Conservation (phyloP, 2,329 filamentous ascomycete species). For the Beauveria bassiana region DNA sequence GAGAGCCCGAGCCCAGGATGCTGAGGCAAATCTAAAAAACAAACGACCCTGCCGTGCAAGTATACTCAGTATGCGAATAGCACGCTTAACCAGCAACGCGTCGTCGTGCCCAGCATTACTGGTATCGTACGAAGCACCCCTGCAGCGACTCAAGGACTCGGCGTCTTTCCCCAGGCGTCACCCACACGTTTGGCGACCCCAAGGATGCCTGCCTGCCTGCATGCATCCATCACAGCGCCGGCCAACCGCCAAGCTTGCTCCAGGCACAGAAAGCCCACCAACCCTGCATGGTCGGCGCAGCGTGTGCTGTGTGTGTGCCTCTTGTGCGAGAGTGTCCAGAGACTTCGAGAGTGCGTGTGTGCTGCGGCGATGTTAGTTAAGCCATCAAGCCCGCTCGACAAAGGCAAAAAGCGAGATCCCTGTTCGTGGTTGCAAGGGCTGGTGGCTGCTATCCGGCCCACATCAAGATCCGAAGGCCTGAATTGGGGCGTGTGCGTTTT, state of each 20-base stretch:
- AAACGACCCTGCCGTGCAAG: neutral
- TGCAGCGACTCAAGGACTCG: conserved; percentile 12
- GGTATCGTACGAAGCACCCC: neutral
- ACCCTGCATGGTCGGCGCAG: neutral
- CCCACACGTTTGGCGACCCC: conserved; percentile 22
- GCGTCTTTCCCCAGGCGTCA: conserved; percentile 18
- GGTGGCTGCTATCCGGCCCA: conserved; percentile 24
- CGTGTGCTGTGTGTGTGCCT: neutral
- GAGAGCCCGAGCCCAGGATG: neutral
- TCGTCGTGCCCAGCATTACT: neutral
- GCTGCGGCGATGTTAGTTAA: neutral
- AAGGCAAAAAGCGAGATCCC: conserved; percentile 14
- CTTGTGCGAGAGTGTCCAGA: neutral
- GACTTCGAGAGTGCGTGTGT: neutral
- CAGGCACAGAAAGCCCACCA: conserved; percentile 2
- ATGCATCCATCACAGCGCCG: conserved; percentile 19
- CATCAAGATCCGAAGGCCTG: conserved; percentile 28
- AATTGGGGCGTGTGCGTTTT: conserved; percentile 13
- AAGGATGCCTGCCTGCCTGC: neutral
- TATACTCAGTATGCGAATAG: neutral
- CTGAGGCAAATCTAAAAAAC: neutral
- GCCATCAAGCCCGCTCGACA: conserved; percentile 7
- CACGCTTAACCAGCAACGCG: neutral
- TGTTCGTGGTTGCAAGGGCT: conserved; percentile 5
- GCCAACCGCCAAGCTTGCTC: conserved; percentile 10